These are phyloP conservation scores for Diplocarpon mali DNA, from an alignment of 2,329 filamentous ascomycete genomes.

Conservation along the genomic window DNA sequence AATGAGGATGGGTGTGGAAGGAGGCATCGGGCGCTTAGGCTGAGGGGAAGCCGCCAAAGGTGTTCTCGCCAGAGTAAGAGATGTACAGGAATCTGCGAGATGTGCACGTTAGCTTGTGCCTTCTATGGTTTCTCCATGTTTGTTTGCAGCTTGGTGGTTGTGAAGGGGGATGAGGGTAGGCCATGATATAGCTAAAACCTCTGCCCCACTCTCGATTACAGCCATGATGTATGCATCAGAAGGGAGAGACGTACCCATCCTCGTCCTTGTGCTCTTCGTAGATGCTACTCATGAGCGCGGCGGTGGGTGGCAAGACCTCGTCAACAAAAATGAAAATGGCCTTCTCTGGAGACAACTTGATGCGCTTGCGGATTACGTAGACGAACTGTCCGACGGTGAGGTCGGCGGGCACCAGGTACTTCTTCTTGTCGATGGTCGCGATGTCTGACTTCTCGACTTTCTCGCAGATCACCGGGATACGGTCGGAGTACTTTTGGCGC, in stretches of 20 bases:
- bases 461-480: conserved; percentile 98
- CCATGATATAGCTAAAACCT: neutral
- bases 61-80: conserved; percentile 98
- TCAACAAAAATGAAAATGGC: conserved; percentile 99
- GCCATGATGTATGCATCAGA: conserved; percentile 21
- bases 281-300: conserved; percentile 97
- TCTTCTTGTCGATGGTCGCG: conserved; percentile 99
- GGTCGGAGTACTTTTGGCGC: conserved; percentile 95
- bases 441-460: conserved; percentile 99
- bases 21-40: conserved; percentile 2
- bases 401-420: conserved; percentile 95
- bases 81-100: conserved; percentile 69
- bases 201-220: conserved; percentile 9
- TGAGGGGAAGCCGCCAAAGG: conserved; percentile 64
- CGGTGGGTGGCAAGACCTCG: conserved; percentile 91
- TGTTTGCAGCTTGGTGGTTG: neutral
- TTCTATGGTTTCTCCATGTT: neutral
- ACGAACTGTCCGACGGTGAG: conserved; percentile 99
- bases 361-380: conserved; percentile 99
- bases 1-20: neutral
- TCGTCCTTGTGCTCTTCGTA: conserved; percentile 97
- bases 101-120: conserved; percentile 46
- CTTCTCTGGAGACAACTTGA: conserved; percentile 99
- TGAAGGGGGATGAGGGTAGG: neutral
- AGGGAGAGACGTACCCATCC: conserved; percentile 40